Evolutionary conservation across 306 rosid species (phyloP).

Genomic region (Cucurbita moschata): DNA sequence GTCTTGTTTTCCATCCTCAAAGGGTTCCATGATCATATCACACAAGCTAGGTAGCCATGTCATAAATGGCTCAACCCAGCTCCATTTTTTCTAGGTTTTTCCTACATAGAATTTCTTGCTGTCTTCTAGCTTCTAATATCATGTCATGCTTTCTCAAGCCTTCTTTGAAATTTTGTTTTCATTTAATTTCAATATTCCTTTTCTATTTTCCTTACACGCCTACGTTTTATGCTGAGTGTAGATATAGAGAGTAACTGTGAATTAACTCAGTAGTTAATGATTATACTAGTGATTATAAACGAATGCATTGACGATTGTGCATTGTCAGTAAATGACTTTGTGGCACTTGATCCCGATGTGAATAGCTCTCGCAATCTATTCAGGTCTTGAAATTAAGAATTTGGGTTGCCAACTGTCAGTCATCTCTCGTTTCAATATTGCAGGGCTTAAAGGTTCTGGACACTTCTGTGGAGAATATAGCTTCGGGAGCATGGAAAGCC

Average conservation of each 20-base stretch:
- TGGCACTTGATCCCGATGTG: not conserved
- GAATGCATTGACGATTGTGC: not conserved
- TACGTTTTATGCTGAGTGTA: not conserved
- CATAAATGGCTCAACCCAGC: not conserved
- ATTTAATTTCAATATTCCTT: not conserved
- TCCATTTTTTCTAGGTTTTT: not conserved
- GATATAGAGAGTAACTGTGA: not conserved
- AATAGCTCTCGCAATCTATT: not conserved
- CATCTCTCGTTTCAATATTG: constrained; percentile 4
- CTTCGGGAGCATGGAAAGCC: constrained; percentile 94
- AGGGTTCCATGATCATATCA: not conserved
- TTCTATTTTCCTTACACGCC: too few species aligned
- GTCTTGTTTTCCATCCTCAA: not conserved
- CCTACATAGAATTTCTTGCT: not conserved
- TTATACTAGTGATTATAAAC: not conserved
- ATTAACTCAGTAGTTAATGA: not conserved
- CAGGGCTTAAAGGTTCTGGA: constrained; percentile 83
- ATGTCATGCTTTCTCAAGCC: not conserved
- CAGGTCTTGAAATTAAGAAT: not conserved
- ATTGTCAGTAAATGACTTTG: not conserved
- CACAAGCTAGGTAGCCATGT: not conserved
- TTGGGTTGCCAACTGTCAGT: not conserved
- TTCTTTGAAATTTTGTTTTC: not conserved
- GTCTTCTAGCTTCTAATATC: not conserved
- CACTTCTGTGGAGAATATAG: constrained; percentile 80